phyloP scores from a whole-genome alignment of 805 yeast genomes.

The Barnettozyma sp. region DNA sequence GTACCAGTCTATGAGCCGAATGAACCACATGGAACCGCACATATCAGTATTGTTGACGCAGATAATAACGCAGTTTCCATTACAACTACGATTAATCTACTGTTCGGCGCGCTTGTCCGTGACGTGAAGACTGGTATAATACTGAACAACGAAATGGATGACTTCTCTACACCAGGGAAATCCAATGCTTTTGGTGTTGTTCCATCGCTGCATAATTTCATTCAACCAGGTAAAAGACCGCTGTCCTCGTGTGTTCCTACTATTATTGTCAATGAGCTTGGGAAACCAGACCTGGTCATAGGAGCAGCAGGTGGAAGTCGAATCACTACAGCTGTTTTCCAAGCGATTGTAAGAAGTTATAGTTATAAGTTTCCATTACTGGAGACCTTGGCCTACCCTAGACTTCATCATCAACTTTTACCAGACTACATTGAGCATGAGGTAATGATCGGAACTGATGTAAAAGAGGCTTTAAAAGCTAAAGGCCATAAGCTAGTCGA shows the following conservation, averaged over 20 bases:
- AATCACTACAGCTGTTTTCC: conserved; percentile 75
- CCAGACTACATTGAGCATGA: conserved; percentile 68
- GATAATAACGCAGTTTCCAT: conserved; percentile 73
- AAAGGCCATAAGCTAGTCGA: conserved; percentile 46
- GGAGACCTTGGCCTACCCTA: conserved; percentile 68
- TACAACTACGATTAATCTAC: conserved; percentile 82
- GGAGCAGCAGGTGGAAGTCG: conserved; percentile 96
- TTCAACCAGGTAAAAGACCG: conserved; percentile 74
- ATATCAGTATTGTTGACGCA: conserved; percentile 71
- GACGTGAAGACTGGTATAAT: conserved; percentile 79
- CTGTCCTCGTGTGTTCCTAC: conserved; percentile 79
- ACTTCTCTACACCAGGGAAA: conserved; percentile 67
- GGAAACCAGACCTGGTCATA: conserved; percentile 55
- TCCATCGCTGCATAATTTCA: conserved; percentile 76
- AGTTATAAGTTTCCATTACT: conserved; percentile 52
- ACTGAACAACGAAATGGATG: conserved; percentile 91
- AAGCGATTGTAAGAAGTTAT: conserved; percentile 64
- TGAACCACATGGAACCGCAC: conserved; percentile 90
- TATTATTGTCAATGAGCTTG: conserved; percentile 44
- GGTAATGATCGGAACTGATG: conserved; percentile 37
- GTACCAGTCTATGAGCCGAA: conserved; percentile 70
- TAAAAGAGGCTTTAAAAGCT: conserved; percentile 29
- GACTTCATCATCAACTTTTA: conserved; percentile 84
- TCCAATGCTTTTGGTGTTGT: conserved; percentile 72
- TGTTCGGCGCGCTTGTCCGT: conserved; percentile 77